Percentiles rank a stretch among this genome's conserved stretches.
Evolutionary conservation across 225 moss, liverwort and hornwort species (phyloP).

Genomic region (Sphagnum tenellum): DNA sequence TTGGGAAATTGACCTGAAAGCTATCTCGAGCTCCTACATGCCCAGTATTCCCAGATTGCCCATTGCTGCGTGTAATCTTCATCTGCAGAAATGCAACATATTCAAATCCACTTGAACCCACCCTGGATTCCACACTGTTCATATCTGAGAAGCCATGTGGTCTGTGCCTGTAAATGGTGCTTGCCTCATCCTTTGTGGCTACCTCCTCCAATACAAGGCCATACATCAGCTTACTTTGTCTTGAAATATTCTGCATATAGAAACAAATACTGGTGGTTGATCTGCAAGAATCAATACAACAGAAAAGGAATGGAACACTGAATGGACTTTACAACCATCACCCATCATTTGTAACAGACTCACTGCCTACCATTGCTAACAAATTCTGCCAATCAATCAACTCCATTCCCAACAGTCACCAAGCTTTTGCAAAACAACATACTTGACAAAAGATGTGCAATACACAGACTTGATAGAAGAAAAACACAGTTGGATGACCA

Average conservation of each 20-base stretch:
- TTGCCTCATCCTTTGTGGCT: constrained; percentile 42
- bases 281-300: too few species aligned
- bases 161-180: constrained; percentile 31
- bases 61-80: constrained; percentile 49
- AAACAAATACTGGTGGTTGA: too few species aligned
- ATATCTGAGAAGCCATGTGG: not conserved
- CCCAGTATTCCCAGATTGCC: constrained; percentile 32
- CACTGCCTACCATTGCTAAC: too few species aligned
- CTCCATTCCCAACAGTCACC: too few species aligned
- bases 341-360: too few species aligned
- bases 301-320: too few species aligned
- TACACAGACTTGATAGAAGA: too few species aligned
- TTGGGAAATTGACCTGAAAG: constrained; percentile 29
- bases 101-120: constrained; percentile 25
- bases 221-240: constrained; percentile 46
- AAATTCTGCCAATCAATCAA: too few species aligned
- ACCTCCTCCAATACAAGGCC: constrained; percentile 59
- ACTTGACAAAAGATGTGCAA: too few species aligned
- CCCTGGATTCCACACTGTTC: not conserved
- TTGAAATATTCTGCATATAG: constrained; percentile 39
- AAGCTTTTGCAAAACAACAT: too few species aligned
- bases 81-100: constrained; percentile 57
- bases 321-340: too few species aligned
- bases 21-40: constrained; percentile 48
- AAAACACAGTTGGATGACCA: too few species aligned